Base-by-base conservation (phyloP, 2,329 filamentous ascomycete genomes). In the Pseudogymnoascus sp. region DNA sequence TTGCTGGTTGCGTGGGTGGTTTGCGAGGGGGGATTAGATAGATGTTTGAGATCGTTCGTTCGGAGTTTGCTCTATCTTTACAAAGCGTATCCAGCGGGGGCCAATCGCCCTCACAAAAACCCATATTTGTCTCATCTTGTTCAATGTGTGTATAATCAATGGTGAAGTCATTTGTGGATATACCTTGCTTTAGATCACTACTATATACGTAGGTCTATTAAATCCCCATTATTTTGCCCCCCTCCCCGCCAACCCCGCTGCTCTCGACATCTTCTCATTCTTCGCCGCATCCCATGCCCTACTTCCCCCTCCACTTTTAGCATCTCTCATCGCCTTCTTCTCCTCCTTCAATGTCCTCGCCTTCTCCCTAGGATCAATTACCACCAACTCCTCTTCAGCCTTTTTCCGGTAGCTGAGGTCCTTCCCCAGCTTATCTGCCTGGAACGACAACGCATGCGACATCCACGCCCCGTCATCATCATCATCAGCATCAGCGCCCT, bases 301-400 rank as follows among this genome's bases (percentile, higher is more conserved):
- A 44, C 78, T 78, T 40, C 73, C 74, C 21, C 79, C 81, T 31
- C 77, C 73, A 54, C 66, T 66, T 63, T 77, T 76, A 13, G 76
- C 77, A 35, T 84, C 85, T 64, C 81, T 79, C 65, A 82, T 80
- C 9, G 81, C 81, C 67, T 78, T 84, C 71, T 83, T 84, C 69
- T 84, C 83, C 64, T 86, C 83, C 70, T 84, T 81, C 39, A 95
- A 78, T 39, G 87, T 87, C 71, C 84, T 86, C 47, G 89, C 88
- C 72, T 90, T 91, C 72, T 92, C 90, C 62, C 90, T 79, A 1
- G 92, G 92, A 77, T 99, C 94, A 73, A 97, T 97, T 2, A 97
- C 92, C 50, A 96, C 84, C 44, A 96, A 74, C 69, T 97, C 90
- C 62, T 97, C 92, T 70, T 94, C 91, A 60, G 93, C 92, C 74